phyloP scores from a whole-genome alignment of 345 rosid genomes.

The Eucalyptus regnans region DNA sequence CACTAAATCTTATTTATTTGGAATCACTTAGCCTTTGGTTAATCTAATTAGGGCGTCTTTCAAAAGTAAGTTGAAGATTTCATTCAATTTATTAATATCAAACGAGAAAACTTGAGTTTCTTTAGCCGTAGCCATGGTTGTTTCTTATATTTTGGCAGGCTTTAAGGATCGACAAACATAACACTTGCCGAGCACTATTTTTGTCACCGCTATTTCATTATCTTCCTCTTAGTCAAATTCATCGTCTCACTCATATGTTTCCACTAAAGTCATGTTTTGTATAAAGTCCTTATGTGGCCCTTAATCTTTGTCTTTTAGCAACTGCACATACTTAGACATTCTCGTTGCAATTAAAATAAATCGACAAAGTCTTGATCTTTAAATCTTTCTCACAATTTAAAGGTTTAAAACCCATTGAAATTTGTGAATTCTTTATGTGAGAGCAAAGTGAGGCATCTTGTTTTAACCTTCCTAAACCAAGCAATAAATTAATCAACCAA shows the following conservation, averaged over 20 bases:
- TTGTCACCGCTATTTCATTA: not conserved
- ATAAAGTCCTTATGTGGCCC: not conserved
- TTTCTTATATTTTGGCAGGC: not conserved
- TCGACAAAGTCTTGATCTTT: not conserved
- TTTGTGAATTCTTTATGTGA: not conserved
- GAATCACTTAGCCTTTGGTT: not conserved
- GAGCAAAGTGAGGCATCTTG: not conserved
- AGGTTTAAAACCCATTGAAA: not conserved
- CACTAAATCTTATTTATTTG: not conserved
- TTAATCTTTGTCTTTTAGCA: not conserved
- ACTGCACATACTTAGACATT: not conserved
- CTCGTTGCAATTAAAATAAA: not conserved
- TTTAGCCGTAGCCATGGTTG: not conserved
- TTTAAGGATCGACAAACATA: not conserved
- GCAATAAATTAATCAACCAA: not conserved
- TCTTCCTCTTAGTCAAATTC: not conserved
- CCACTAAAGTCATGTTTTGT: not conserved
- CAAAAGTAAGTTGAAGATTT: not conserved
- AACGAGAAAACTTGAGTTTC: not conserved
- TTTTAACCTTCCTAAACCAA: not conserved
- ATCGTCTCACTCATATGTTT: not conserved
- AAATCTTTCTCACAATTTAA: not conserved
- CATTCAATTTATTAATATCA: not conserved
- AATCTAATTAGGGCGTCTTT: not conserved
- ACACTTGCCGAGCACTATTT: not conserved